Evolutionary conservation across 768 basidiomycete genomes (phyloP).

Genomic region (Sarcomyxa edulis): DNA sequence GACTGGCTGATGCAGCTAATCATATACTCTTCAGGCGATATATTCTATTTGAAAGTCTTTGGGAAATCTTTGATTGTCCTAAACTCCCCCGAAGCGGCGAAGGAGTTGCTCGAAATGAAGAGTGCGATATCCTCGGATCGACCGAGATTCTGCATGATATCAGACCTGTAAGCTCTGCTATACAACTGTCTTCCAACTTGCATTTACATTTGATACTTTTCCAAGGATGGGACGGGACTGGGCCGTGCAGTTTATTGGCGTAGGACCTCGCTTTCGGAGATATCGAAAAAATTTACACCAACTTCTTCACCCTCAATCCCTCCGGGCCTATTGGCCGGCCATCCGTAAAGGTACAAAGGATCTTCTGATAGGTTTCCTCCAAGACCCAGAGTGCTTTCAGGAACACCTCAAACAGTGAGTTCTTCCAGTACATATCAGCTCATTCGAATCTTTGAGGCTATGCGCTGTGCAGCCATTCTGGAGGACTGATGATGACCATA

Average conservation of each 20-base stretch:
- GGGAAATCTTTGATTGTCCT: constrained; percentile 31
- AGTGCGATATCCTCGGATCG: constrained; percentile 34
- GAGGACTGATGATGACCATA: constrained; percentile 14
- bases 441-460: background rate
- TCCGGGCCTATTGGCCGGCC: too few species aligned
- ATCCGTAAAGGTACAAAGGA: constrained; percentile 4
- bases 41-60: constrained; percentile 25
- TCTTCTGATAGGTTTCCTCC: too few species aligned
- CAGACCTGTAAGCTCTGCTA: constrained; percentile 1
- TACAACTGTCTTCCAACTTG: background rate
- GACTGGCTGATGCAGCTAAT: background rate
- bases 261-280: constrained; percentile 2
- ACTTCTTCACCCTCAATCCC: constrained; percentile 1
- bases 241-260: constrained; percentile 2
- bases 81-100: constrained; percentile 22
- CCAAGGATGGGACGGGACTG: constrained; percentile 4
- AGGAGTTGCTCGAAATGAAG: constrained; percentile 36
- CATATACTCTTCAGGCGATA: background rate
- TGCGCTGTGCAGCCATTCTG: background rate
- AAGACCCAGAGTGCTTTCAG: constrained; percentile 1
- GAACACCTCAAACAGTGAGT: constrained; percentile 6
- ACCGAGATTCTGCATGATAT: constrained; percentile 1
- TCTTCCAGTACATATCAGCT: background rate
- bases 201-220: background rate
- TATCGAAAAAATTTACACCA: constrained; percentile 4